Evolutionary conservation across 2,329 filamentous ascomycete species (phyloP).

Genomic region (Orbilia javanica): DNA sequence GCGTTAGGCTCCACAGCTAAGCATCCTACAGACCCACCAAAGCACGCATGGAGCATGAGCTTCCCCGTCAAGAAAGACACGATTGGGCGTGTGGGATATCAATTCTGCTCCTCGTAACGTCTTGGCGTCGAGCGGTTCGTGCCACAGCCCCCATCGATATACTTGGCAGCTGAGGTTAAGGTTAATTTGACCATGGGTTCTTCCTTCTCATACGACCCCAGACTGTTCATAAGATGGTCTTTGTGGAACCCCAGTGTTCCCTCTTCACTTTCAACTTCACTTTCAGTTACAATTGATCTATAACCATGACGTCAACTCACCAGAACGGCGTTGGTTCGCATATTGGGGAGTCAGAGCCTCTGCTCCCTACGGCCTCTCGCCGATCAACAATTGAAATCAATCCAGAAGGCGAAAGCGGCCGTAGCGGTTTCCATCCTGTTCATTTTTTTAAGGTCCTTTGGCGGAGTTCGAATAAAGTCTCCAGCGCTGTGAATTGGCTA

Average conservation of each 20-base stretch:
- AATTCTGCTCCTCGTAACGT: neutral
- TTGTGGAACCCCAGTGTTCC: neutral
- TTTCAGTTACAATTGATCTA: slow-evolving; percentile 3
- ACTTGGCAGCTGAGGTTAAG: neutral
- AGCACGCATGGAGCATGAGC: neutral
- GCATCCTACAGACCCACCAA: neutral
- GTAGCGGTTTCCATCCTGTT: slow-evolving; percentile 74
- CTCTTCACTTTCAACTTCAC: neutral
- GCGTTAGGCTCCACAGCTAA: slow-evolving; percentile 1
- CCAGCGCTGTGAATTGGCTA: slow-evolving; percentile 72
- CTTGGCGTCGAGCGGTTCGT: slow-evolving; percentile 19
- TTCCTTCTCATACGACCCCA: neutral
- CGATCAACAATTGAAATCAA: slow-evolving; percentile 62
- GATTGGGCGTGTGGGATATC: slow-evolving; percentile 11
- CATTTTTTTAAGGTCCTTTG: slow-evolving; percentile 76
- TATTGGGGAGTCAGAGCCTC: slow-evolving; percentile 25
- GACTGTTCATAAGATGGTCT: too few relatives aligned
- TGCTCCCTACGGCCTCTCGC: slow-evolving; percentile 13
- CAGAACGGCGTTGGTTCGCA: slow-evolving; percentile 29
- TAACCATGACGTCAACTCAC: slow-evolving; percentile 28
- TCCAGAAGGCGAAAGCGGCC: slow-evolving; percentile 76
- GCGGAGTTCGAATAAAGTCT: slow-evolving; percentile 74
- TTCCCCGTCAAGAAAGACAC: neutral
- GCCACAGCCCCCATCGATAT: slow-evolving; percentile 8
- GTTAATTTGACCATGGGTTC: neutral